These are phyloP conservation scores for Penicillium sp. DNA, from an alignment of 2,329 filamentous ascomycete species.

Conservation along the genomic window DNA sequence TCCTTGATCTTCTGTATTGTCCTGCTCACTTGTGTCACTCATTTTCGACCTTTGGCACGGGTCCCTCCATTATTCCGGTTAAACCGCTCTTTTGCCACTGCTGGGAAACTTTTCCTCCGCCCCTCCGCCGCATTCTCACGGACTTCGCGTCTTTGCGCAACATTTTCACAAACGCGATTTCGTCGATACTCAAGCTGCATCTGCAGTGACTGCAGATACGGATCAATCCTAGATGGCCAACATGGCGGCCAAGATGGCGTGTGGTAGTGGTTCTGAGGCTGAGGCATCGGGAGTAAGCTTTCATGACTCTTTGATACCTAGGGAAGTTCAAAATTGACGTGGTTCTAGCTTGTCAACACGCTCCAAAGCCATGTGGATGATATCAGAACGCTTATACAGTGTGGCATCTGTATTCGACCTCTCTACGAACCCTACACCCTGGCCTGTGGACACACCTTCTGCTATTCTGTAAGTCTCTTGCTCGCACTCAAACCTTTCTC, in stretches of 20 bases:
- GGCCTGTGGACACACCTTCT: slow-evolving; percentile 66
- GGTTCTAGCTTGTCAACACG: slow-evolving; percentile 37
- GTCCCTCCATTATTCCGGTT: neutral
- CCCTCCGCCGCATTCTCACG: slow-evolving; percentile 17
- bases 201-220: slow-evolving; percentile 2
- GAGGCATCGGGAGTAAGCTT: slow-evolving; percentile 33
- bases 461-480: slow-evolving; percentile 55
- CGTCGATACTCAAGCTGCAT: slow-evolving; percentile 3
- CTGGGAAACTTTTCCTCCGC: slow-evolving; percentile 15
- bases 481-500: neutral
- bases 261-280: slow-evolving; percentile 8
- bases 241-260: slow-evolving; percentile 10
- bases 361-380: slow-evolving; percentile 56
- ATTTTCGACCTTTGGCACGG: neutral
- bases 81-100: slow-evolving; percentile 2
- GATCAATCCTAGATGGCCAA: neutral
- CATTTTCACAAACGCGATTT: slow-evolving; percentile 7
- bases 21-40: neutral
- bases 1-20: neutral
- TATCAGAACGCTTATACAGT: slow-evolving; percentile 58
- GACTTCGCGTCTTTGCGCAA: slow-evolving; percentile 16
- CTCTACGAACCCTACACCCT: slow-evolving; percentile 67
- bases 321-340: slow-evolving; percentile 12
- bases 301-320: neutral
- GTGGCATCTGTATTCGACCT: slow-evolving; percentile 64